These are phyloP conservation scores for Rhodotorula kratochvilovae DNA, from an alignment of 768 basidiomycete species.

Conservation along the genomic window DNA sequence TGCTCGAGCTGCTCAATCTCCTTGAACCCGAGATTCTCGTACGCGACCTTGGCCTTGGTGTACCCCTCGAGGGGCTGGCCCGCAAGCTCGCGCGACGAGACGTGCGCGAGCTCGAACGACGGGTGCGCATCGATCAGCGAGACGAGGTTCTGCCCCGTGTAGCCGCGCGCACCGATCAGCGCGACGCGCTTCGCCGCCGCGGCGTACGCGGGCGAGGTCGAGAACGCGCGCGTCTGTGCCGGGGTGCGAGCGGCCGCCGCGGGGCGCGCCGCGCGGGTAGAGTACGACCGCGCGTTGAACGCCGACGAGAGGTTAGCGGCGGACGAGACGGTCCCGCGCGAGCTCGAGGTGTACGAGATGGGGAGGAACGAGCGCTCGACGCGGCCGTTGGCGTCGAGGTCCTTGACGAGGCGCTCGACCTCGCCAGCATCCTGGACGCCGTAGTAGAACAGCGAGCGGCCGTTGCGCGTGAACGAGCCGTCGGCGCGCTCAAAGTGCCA, in stretches of 20 bases:
- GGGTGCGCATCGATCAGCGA: slow-evolving; percentile 84
- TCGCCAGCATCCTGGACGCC: slow-evolving; percentile 85
- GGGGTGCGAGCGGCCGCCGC: slow-evolving; percentile 55
- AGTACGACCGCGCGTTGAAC: slow-evolving; percentile 46
- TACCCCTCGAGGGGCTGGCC: slow-evolving; percentile 76
- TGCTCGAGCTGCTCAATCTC: slow-evolving; percentile 88
- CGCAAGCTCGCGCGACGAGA: slow-evolving; percentile 89
- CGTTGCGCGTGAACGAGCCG: slow-evolving; percentile 91
- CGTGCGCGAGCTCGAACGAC: slow-evolving; percentile 80
- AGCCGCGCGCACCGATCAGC: slow-evolving; percentile 91
- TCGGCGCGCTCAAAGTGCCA: slow-evolving; percentile 99
- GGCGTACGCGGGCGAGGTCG: slow-evolving; percentile 49
- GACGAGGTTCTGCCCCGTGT: slow-evolving; percentile 87
- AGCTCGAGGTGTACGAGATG: slow-evolving; percentile 50
- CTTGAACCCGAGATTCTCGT: slow-evolving; percentile 69
- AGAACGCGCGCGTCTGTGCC: slow-evolving; percentile 47
- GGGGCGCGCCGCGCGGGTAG: slow-evolving; percentile 51
- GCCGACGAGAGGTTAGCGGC: slow-evolving; percentile 43
- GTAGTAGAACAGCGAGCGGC: slow-evolving; percentile 95
- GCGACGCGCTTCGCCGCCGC: slow-evolving; percentile 67
- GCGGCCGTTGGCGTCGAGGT: slow-evolving; percentile 61
- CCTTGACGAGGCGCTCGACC: slow-evolving; percentile 76
- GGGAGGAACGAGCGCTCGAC: slow-evolving; percentile 88
- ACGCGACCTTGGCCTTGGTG: slow-evolving; percentile 65
- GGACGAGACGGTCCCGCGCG: slow-evolving; percentile 34